These are phyloP conservation scores for Irpex rosettiformis DNA, from an alignment of 1,284 basidiomycete species.

Conservation along the genomic window DNA sequence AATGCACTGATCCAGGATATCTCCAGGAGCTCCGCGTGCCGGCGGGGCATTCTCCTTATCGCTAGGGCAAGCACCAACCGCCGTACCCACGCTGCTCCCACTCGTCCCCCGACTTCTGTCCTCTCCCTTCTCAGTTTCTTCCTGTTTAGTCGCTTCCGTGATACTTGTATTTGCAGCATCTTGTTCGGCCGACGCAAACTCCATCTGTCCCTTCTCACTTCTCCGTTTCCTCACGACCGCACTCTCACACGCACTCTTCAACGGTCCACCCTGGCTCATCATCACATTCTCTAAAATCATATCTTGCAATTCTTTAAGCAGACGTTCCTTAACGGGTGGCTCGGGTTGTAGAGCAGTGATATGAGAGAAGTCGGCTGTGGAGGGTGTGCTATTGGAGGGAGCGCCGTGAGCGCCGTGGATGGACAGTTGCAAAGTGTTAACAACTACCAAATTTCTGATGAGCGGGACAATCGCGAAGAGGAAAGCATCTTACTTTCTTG, in stretches of 20 bases:
- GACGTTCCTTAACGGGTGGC: conserved; percentile 35
- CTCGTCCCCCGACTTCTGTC: neutral
- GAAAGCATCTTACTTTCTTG: conserved; percentile 35
- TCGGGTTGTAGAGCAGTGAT: conserved; percentile 19
- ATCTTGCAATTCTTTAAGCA: conserved; percentile 56
- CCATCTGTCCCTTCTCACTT: neutral
- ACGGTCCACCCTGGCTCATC: neutral
- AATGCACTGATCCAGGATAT: neutral
- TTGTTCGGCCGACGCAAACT: neutral
- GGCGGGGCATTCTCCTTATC: neutral
- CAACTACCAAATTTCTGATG: neutral
- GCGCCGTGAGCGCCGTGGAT: conserved; percentile 24
- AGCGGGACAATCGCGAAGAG: neutral
- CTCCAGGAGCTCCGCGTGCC: neutral
- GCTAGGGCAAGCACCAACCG: neutral
- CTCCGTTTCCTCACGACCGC: neutral
- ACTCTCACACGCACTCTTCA: conserved; percentile 4
- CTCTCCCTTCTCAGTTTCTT: neutral
- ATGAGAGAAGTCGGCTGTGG: conserved; percentile 18
- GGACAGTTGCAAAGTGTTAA: conserved; percentile 18
- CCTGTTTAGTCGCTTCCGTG: neutral
- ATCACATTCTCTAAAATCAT: conserved; percentile 61
- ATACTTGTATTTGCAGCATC: neutral
- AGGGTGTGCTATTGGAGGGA: conserved; percentile 16
- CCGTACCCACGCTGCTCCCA: neutral